These are phyloP conservation scores for Zanthoxylum bungeanum DNA, from an alignment of 345 rosid genomes.

Conservation along the genomic window DNA sequence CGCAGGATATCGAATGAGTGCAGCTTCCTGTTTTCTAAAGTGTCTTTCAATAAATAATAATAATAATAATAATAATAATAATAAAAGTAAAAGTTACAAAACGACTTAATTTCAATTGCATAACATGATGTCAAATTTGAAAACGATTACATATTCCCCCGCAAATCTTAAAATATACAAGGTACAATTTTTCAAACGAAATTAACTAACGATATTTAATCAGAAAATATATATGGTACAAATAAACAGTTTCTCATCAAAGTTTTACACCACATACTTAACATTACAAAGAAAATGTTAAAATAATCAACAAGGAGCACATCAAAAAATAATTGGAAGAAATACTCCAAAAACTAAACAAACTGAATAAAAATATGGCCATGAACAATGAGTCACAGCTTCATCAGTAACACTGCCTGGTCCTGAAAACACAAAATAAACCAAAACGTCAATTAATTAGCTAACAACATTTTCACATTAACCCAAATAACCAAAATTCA, in stretches of 20 bases:
- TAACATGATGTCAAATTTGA: not conserved
- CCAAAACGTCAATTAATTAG: not conserved
- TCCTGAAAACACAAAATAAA: slow-evolving; percentile 6
- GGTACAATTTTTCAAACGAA: too few species aligned
- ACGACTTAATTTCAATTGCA: not conserved
- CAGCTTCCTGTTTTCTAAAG: not conserved
- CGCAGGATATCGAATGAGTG: not conserved
- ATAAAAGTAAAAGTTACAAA: not conserved
- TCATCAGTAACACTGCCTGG: slow-evolving; percentile 14
- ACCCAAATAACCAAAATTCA: not conserved
- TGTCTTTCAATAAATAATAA: too few species aligned
- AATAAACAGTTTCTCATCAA: not conserved
- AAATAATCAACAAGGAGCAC: too few species aligned
- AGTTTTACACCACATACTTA: not conserved
- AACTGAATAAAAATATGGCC: not conserved
- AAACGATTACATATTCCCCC: too few species aligned
- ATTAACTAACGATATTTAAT: too few species aligned
- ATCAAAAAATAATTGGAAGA: not conserved
- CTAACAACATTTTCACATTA: too few species aligned
- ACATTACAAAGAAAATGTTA: not conserved
- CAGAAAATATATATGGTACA: too few species aligned
- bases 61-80: too few species aligned
- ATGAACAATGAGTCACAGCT: not conserved
- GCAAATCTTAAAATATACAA: too few species aligned
- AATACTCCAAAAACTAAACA: not conserved